A percentile compares a stretch with the other conserved stretches of the same genome.
Evolutionary conservation across 352 stramenopile genomes (phyloP).

Genomic region (Pythium aquatile): DNA sequence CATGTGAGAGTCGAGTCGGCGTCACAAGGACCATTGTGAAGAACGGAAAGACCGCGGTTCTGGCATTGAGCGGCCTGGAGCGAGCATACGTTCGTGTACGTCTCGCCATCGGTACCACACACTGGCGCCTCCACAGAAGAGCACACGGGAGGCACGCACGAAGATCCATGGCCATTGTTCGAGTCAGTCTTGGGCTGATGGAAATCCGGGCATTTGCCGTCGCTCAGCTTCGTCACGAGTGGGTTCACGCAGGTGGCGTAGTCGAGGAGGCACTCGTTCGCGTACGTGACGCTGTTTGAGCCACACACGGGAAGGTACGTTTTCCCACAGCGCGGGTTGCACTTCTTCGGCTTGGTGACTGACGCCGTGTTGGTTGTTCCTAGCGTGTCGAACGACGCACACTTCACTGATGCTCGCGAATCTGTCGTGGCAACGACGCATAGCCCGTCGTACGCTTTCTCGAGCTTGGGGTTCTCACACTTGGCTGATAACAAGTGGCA

Average conservation of each 20-base stretch:
- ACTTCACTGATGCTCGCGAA: background rate
- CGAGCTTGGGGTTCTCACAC: conserved; percentile 40
- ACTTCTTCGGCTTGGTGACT: conserved; percentile 34
- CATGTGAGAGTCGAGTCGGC: conserved; percentile 43
- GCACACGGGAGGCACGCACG: conserved; percentile 45
- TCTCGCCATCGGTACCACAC: conserved; percentile 35
- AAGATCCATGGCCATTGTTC: conserved; percentile 10
- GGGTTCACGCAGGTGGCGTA: conserved; percentile 44
- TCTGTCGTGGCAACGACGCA: conserved; percentile 19
- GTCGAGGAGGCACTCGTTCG: conserved; percentile 55
- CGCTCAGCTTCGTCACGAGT: conserved; percentile 31
- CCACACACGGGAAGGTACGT: conserved; percentile 56
- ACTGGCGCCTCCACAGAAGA: conserved; percentile 29
- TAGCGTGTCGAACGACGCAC: conserved; percentile 1
- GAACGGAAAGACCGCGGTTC: conserved; percentile 30
- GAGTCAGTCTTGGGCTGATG: conserved; percentile 14
- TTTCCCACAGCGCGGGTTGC: conserved; percentile 45
- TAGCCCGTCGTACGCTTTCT: conserved; percentile 39
- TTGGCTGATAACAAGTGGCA: conserved; percentile 47
- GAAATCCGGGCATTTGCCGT: conserved; percentile 40
- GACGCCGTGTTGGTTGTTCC: background rate
- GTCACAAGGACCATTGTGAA: conserved; percentile 49
- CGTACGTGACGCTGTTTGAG: conserved; percentile 63
- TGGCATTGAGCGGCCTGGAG: conserved; percentile 30
- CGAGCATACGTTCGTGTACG: conserved; percentile 39